A percentile compares a stretch with the other conserved stretches of the same genome.
phyloP scores from a whole-genome alignment of 352 stramenopile species.

The Pythium monospermum region DNA sequence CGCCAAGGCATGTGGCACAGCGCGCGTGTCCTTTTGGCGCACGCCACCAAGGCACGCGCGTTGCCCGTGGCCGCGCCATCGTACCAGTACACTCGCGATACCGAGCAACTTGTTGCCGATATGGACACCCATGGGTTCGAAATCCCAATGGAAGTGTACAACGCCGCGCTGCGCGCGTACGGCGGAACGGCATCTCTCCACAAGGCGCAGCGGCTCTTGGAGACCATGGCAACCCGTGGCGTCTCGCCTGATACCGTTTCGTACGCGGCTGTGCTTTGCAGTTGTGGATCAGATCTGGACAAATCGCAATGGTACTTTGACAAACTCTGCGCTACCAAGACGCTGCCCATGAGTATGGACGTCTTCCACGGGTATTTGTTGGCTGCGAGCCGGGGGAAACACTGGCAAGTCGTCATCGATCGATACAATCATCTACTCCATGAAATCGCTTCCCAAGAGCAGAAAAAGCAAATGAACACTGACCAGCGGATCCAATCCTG shows the following conservation, averaged over 20 bases:
- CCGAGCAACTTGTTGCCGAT: conserved; percentile 38
- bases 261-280: conserved; percentile 46
- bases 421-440: conserved; percentile 26
- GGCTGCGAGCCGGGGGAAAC: conserved; percentile 27
- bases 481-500: conserved; percentile 59
- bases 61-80: conserved; percentile 28
- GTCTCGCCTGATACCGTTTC: conserved; percentile 47
- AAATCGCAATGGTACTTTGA: conserved; percentile 43
- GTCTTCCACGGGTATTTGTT: conserved; percentile 29
- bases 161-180: conserved; percentile 61
- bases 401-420: conserved; percentile 38
- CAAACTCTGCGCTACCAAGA: conserved; percentile 26
- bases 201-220: conserved; percentile 37
- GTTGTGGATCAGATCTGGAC: conserved; percentile 37
- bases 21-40: conserved; percentile 41
- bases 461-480: conserved; percentile 28
- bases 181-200: conserved; percentile 31
- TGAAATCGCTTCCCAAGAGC: neutral
- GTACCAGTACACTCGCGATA: conserved; percentile 48
- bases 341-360: conserved; percentile 21
- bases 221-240: conserved; percentile 31
- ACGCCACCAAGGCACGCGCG: conserved; percentile 37
- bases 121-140: conserved; percentile 36
- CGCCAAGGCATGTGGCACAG: conserved; percentile 50
- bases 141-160: conserved; percentile 42